A percentile compares a stretch with the other conserved stretches of the same genome.
Evolutionary conservation across 352 stramenopile species (phyloP).

Genomic region (Hyaloperonospora arabidopsidis): DNA sequence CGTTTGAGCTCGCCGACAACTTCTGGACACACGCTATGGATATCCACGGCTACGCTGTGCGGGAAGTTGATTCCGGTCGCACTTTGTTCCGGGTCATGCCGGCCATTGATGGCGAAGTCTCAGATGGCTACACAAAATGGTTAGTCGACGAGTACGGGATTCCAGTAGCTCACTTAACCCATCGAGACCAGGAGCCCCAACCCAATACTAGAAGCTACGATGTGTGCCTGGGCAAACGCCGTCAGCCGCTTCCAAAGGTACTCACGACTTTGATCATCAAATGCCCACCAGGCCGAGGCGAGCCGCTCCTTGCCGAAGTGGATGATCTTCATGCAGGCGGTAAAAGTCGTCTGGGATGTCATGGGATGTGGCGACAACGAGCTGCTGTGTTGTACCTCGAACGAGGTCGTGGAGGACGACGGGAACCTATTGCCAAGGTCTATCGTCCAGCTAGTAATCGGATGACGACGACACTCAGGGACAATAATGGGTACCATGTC

Average conservation of each 20-base stretch:
- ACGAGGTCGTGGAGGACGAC: conserved; percentile 14
- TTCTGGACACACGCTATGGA: conserved; percentile 32
- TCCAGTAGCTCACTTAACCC: conserved; percentile 25
- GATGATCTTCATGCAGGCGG: conserved; percentile 28
- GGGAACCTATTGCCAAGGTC: conserved; percentile 32
- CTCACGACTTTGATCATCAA: conserved; percentile 31
- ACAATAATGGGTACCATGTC: conserved; percentile 23
- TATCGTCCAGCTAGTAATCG: conserved; percentile 23
- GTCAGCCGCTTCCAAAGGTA: conserved; percentile 14
- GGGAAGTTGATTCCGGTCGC: conserved; percentile 21
- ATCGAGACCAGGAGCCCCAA: background rate
- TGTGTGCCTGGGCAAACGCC: conserved; percentile 33
- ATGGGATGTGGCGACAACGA: conserved; percentile 30
- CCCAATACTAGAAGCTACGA: conserved; percentile 22
- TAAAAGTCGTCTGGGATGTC: conserved; percentile 26
- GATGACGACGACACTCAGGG: conserved; percentile 15
- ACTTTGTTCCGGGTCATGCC: conserved; percentile 31
- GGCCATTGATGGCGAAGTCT: conserved; percentile 16
- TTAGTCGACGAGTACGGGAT: conserved; percentile 37
- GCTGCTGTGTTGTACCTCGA: conserved; percentile 31
- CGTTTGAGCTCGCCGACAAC: conserved; percentile 33
- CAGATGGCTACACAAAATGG: conserved; percentile 29
- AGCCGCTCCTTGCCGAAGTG: conserved; percentile 29
- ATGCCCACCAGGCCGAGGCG: conserved; percentile 26
- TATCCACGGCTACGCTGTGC: conserved; percentile 27